Evolutionary conservation across 2,329 filamentous ascomycete genomes (phyloP).

Genomic region (Fusarium sp.): DNA sequence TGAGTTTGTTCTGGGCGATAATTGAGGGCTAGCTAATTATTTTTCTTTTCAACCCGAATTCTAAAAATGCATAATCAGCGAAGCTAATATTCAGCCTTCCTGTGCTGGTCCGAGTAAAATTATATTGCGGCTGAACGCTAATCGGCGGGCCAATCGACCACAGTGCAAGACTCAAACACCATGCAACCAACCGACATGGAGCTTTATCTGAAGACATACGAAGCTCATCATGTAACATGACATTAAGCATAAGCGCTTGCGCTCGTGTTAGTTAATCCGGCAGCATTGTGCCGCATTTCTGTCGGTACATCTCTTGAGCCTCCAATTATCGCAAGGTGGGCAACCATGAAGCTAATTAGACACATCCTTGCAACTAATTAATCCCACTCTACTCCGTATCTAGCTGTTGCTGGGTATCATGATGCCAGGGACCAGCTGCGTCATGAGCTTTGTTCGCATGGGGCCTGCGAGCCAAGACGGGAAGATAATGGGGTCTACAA

Average conservation of each 20-base stretch:
- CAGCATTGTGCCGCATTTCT: background rate
- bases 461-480: slow-evolving; percentile 38
- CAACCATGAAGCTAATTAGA: slow-evolving; percentile 25
- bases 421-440: slow-evolving; percentile 34
- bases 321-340: slow-evolving; percentile 21
- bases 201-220: background rate
- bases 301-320: slow-evolving; percentile 22
- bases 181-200: slow-evolving; percentile 1
- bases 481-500: slow-evolving; percentile 22
- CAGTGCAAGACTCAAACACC: background rate
- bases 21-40: slow-evolving; percentile 9
- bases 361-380: slow-evolving; percentile 38
- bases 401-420: slow-evolving; percentile 34
- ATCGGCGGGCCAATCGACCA: slow-evolving; percentile 2
- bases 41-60: slow-evolving; percentile 1
- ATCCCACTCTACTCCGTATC: slow-evolving; percentile 21
- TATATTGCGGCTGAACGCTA: slow-evolving; percentile 22
- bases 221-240: background rate
- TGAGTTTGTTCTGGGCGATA: slow-evolving; percentile 15
- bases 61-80: background rate
- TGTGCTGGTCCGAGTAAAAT: slow-evolving; percentile 1
- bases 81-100: slow-evolving; percentile 16
- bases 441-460: slow-evolving; percentile 30
- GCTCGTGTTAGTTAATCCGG: slow-evolving; percentile 21
- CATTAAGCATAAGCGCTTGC: slow-evolving; percentile 21